Base-by-base conservation (phyloP, 164 flowering plant species). In the Malania oleifera region DNA sequence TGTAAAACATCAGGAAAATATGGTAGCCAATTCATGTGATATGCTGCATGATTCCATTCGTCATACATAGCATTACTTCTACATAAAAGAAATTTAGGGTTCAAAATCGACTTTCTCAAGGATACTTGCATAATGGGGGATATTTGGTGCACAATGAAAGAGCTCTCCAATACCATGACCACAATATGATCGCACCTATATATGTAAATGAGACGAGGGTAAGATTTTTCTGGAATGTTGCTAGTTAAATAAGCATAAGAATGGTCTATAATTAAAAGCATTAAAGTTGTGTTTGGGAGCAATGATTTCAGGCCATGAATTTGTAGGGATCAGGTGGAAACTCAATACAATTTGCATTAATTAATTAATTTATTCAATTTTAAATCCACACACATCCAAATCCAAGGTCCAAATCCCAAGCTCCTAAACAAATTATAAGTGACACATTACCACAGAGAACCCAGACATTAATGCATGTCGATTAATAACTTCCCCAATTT, bases 121-220 rank as follows among this genome's bases (percentile, higher is more conserved):
- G 89, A 84, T 90, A 90, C 98, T 86, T 62, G 75, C 83, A 81
- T 93, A 93, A 69, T 90, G 99, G 18, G 96, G 99, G 75, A 93
- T 86, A 69, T 87, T 85, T 61, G 99, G 99, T 37, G 99, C 97
- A 70, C 99, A 90, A 55, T 93, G 99, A 70, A 93, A 93, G 49
- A 90, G 89, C 77, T 90, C 97, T 56, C 97, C 99, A 67, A 93
- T 86, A 56, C 98, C 98, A 78, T 93, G 98, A 54, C 98, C 98
- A 62, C 96, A 86, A 64, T 83, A 83, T 60, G 99, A 86, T 77
- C 77, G 90, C 60, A 85, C 99, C 99, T 93, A 62, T 23, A 68
- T 52, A 26, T 7, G 60, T 14, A 63, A 65, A 50, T 29, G 27
- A 64, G 19, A 26, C 0, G 28, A 51, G 14, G n/a, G 14, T 53